A percentile compares a stretch with the other conserved stretches of the same genome.
Conservation (phyloP, 495 filamentous ascomycete genomes). For the Penicillium egyptiacum region DNA sequence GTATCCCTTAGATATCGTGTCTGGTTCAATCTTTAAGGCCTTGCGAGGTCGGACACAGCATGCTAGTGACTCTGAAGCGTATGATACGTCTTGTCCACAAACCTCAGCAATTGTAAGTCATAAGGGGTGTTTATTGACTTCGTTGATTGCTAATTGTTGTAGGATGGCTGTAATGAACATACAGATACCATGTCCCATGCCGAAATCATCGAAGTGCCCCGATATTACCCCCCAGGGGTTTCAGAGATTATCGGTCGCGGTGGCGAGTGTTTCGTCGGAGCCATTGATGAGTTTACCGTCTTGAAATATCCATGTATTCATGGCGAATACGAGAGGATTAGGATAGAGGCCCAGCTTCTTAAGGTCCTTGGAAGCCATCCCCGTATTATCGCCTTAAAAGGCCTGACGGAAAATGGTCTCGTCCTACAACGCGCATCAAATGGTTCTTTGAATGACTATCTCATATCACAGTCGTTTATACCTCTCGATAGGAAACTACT, state of each 20-base stretch:
- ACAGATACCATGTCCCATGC: background rate
- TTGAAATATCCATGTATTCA: constrained; percentile 43
- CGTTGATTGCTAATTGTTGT: background rate
- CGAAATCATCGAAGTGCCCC: background rate
- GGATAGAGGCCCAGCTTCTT: constrained; percentile 25
- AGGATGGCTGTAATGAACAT: background rate
- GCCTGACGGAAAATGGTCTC: constrained; percentile 19
- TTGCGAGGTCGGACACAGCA: too few species aligned
- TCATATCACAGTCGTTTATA: constrained; percentile 13
- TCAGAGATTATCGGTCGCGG: constrained; percentile 35
- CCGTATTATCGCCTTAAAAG: constrained; percentile 21
- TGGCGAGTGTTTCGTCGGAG: constrained; percentile 31
- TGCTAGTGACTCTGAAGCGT: too few species aligned
- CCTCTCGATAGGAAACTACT: constrained; percentile 13
- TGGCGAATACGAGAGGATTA: constrained; percentile 23
- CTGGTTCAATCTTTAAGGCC: too few species aligned
- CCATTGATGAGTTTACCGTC: constrained; percentile 47
- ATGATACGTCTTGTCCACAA: too few species aligned
- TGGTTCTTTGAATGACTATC: constrained; percentile 18
- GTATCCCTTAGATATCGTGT: too few species aligned
- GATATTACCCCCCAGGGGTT: constrained; percentile 33
- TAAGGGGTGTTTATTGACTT: too few species aligned
- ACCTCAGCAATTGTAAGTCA: too few species aligned
- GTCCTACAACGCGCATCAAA: constrained; percentile 18
- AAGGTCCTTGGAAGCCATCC: constrained; percentile 17